phyloP scores from a whole-genome alignment of 139 green algal species.

The Pleodorina starrii region DNA sequence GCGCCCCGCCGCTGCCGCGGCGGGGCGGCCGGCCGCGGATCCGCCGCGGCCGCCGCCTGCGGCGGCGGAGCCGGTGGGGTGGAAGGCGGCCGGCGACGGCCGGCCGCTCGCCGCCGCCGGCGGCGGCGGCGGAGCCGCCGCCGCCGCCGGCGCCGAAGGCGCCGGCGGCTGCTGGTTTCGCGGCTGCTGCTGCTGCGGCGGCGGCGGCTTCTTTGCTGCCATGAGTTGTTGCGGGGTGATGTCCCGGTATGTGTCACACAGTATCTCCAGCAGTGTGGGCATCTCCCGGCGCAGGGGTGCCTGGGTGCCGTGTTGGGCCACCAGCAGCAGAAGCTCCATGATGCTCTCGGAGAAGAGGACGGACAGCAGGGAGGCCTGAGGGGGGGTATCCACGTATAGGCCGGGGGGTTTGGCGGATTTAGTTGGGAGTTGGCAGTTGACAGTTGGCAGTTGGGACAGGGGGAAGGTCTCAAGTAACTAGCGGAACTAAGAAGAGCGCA shows the following conservation, averaged over 20 bases:
- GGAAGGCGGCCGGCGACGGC: not conserved
- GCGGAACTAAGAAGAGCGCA: no score
- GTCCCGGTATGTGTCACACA: slow-evolving; percentile 54
- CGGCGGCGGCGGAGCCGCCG: no score
- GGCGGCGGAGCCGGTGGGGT: not conserved
- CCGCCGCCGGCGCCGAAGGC: no score
- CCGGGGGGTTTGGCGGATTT: no score
- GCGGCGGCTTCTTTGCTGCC: slow-evolving; percentile 8
- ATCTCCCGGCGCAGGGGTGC: slow-evolving; percentile 75
- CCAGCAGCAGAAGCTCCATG: slow-evolving; percentile 80
- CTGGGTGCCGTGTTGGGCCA: slow-evolving; percentile 48
- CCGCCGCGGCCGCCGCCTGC: not conserved
- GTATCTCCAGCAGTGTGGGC: slow-evolving; percentile 82
- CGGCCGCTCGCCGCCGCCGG: not conserved
- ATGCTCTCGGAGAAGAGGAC: slow-evolving; percentile 75
- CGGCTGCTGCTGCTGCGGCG: not conserved
- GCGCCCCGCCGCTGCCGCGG: not conserved
- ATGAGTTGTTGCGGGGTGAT: not conserved
- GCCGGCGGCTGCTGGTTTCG: slow-evolving; percentile 4
- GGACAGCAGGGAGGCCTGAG: slow-evolving; percentile 65
- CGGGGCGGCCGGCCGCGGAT: not conserved
- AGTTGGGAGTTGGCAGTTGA: no score
- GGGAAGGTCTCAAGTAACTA: no score
- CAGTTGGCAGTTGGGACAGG: no score
- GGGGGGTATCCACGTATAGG: no score